These are phyloP conservation scores for Haematococcus lacustris DNA, from an alignment of 139 green algal species.

Conservation along the genomic window DNA sequence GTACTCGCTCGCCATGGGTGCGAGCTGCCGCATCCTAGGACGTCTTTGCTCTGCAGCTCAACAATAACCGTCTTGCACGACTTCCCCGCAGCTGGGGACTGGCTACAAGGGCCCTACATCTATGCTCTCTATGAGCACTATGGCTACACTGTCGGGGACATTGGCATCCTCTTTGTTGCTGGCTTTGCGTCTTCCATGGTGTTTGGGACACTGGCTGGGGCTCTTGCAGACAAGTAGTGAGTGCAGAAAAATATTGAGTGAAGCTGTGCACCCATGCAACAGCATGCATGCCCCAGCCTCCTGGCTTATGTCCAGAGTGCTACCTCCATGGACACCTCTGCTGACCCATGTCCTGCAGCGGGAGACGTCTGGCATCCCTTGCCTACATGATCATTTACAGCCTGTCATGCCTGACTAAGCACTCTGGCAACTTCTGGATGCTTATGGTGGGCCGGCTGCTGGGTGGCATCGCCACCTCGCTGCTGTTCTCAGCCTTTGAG, in stretches of 20 bases:
- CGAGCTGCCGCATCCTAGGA: slow-evolving; percentile 23
- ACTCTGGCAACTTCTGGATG: slow-evolving; percentile 75
- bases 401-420: slow-evolving; percentile 89
- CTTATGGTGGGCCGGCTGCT: slow-evolving; percentile 84
- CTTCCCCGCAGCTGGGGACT: slow-evolving; percentile 75
- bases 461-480: slow-evolving; percentile 87
- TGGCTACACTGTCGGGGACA: slow-evolving; percentile 72
- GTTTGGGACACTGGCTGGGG: slow-evolving; percentile 92
- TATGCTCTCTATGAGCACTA: slow-evolving; percentile 97
- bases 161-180: slow-evolving; percentile 94
- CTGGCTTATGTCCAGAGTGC: too few species aligned
- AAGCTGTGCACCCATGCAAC: too few species aligned
- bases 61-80: neutral
- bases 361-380: neutral
- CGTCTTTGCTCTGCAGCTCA: slow-evolving; percentile 23
- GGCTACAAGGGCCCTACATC: slow-evolving; percentile 96
- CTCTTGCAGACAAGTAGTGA: slow-evolving; percentile 85
- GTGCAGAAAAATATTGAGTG: too few species aligned
- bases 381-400: slow-evolving; percentile 82
- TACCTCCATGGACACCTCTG: too few species aligned
- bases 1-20: neutral
- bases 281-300: too few species aligned
- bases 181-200: slow-evolving; percentile 95
- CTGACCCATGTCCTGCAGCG: too few species aligned
- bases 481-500: slow-evolving; percentile 96